Base-by-base conservation (phyloP, 495 filamentous ascomycete species). In the Tuber indicum region DNA sequence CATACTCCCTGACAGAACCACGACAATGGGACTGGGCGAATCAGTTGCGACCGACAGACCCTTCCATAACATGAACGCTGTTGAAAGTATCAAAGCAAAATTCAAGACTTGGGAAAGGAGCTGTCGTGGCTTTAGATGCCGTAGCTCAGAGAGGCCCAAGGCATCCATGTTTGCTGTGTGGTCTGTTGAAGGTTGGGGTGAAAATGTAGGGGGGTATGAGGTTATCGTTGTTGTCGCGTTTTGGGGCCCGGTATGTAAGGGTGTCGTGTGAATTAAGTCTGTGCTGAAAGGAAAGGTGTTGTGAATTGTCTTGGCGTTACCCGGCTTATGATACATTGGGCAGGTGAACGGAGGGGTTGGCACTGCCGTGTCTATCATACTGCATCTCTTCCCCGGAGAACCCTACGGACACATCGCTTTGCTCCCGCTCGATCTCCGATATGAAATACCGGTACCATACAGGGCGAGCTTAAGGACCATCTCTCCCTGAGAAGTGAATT, bases 31-130 rank as follows among this genome's bases (percentile, higher is more conserved):
- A 1, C 91, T 94, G 47, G 93, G 93, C 5, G 92, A 96, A 79
- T 96, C 91, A 62, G 94, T 90, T 77, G 91, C 88, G 9, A 99
- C 90, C 39, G 93, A 96, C 70, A 99, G 89, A 12, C 92, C 92
- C 86, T 99, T 99, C 96, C 95, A 98, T 85, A 97, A 90, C 95
- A 97, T 98, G 84, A 98, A 97, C 1, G 95, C 94, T 5, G 94
- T 97, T 21, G 92, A 94, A 23, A 98, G 91, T 72, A 98, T 94
- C 69, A 99, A 89, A 10, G 90, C 96, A 84, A 99, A 98, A 84
- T 97, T 98, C 82, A 99, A 90, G 78, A 94, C 84, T 86, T 98
- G 96, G n/a, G 91, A 88, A 78, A 93, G 89, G 47, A 92, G 89
- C 81, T 96, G 94, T 81, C 95, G 93, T 74, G 94, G 91, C 82